Evolutionary conservation across 192 early-diverging fungal genomes (phyloP).

Genomic region (Diversispora epigaea): DNA sequence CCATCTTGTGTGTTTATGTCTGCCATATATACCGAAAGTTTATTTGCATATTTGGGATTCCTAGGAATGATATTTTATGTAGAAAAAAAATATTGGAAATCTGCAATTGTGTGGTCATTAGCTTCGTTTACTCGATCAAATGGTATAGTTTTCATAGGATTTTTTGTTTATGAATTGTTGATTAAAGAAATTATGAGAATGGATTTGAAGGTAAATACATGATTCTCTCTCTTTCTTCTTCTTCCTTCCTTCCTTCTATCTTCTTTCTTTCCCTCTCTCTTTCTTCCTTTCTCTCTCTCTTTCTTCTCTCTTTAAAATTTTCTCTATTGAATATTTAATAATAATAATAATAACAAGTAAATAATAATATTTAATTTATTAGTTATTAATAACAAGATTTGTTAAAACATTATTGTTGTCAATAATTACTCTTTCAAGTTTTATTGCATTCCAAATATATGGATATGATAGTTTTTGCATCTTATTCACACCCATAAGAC

Average conservation of each 20-base stretch:
- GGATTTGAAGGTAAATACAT: conserved; percentile 2
- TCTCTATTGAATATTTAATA: not conserved
- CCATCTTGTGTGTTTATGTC: conserved; percentile 88
- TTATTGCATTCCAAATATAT: conserved; percentile 62
- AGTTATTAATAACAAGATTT: not conserved
- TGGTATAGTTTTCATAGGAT: conserved; percentile 78
- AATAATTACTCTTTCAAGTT: conserved; percentile 51
- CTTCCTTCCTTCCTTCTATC: no score
- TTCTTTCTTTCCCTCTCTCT: no score
- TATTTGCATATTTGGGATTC: conserved; percentile 80
- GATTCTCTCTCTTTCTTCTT: no score
- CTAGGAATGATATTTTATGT: conserved; percentile 65
- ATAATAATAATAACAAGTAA: not conserved
- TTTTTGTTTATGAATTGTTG: conserved; percentile 73
- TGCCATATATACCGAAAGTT: conserved; percentile 79
- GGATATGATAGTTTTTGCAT: conserved; percentile 66
- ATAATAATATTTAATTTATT: not conserved
- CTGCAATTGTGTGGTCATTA: conserved; percentile 64
- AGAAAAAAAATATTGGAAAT: conserved; percentile 48
- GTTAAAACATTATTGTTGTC: conserved; percentile 35
- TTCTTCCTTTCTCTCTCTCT: no score
- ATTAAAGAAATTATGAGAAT: conserved; percentile 30
- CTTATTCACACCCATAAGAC: conserved; percentile 35
- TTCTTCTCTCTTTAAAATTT: not conserved
- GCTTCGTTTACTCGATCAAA: conserved; percentile 73